phyloP scores from a whole-genome alignment of 805 yeast species.

The Metschnikowia proteae region DNA sequence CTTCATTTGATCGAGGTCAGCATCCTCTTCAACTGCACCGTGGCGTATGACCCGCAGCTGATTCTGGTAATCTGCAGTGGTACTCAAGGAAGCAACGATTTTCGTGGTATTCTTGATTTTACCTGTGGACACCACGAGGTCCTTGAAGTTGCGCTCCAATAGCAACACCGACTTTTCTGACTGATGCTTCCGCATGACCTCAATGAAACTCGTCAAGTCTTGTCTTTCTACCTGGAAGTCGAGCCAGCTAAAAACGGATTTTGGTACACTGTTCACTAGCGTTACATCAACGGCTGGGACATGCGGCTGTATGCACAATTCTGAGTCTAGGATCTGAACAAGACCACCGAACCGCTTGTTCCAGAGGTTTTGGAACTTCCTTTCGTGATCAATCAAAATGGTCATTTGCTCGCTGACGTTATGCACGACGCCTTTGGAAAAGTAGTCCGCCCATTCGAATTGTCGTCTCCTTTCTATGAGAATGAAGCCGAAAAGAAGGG shows the following conservation, averaged over 20 bases:
- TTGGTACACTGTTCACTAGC: constrained; percentile 10
- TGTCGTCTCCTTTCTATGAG: constrained; percentile 59
- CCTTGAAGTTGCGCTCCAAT: constrained; percentile 44
- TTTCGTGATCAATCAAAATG: constrained; percentile 53
- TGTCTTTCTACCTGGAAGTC: constrained; percentile 32
- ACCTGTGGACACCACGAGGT: constrained; percentile 38
- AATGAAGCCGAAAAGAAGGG: constrained; percentile 67
- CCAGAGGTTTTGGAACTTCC: constrained; percentile 58
- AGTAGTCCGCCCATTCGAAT: constrained; percentile 50
- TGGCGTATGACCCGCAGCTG: constrained; percentile 1
- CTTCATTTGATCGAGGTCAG: constrained; percentile 40
- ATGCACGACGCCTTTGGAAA: constrained; percentile 35
- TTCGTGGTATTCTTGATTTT: constrained; percentile 35
- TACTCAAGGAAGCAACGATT: constrained; percentile 26
- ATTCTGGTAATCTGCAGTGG: constrained; percentile 14
- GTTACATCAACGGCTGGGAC: constrained; percentile 23
- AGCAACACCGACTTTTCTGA: constrained; percentile 32
- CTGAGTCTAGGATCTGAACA: constrained; percentile 21
- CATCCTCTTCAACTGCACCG: constrained; percentile 19
- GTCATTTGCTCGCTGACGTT: constrained; percentile 57
- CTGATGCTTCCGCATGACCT: constrained; percentile 26
- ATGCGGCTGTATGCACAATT: constrained; percentile 12
- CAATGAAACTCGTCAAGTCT: constrained; percentile 30
- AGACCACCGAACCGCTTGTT: constrained; percentile 52
- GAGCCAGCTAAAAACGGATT: constrained; percentile 29